phyloP scores from a whole-genome alignment of 139 green algal species.

The Picochlorum costavermella region DNA sequence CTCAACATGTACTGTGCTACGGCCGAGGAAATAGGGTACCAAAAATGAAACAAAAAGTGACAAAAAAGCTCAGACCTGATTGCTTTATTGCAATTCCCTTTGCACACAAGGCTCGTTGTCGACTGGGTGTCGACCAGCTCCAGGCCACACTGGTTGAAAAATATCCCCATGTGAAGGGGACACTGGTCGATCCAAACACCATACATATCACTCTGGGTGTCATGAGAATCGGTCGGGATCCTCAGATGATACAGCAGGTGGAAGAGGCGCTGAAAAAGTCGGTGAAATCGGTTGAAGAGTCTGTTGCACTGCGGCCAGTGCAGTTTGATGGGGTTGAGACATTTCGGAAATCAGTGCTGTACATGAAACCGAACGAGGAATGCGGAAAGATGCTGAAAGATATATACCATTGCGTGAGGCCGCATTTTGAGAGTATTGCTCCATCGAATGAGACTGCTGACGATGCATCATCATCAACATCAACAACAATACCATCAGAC shows the following conservation, averaged over 20 bases:
- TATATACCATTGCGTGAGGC: not conserved
- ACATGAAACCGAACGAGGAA: not conserved
- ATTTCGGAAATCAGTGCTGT: constrained; percentile 8
- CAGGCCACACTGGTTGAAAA: constrained; percentile 1
- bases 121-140: not conserved
- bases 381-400: not conserved
- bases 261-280: not conserved
- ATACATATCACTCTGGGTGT: constrained; percentile 11
- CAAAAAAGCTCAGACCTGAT: constrained; percentile 2
- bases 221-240: not conserved
- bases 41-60: not conserved
- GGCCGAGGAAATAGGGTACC: not conserved
- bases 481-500: too few species aligned
- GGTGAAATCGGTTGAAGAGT: not conserved
- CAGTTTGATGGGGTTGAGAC: not conserved
- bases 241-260: not conserved
- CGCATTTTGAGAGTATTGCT: constrained; percentile 1
- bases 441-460: not conserved
- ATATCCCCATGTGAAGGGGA: not conserved
- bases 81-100: constrained; percentile 3
- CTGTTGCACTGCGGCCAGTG: not conserved
- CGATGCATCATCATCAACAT: too few species aligned
- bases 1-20: not conserved
- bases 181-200: constrained; percentile 4
- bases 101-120: not conserved